Evolutionary conservation across 352 stramenopile genomes (phyloP), one percentile per base, ranked within the genome.

Genomic region (Pilasporangium apinafurcum): DNA sequence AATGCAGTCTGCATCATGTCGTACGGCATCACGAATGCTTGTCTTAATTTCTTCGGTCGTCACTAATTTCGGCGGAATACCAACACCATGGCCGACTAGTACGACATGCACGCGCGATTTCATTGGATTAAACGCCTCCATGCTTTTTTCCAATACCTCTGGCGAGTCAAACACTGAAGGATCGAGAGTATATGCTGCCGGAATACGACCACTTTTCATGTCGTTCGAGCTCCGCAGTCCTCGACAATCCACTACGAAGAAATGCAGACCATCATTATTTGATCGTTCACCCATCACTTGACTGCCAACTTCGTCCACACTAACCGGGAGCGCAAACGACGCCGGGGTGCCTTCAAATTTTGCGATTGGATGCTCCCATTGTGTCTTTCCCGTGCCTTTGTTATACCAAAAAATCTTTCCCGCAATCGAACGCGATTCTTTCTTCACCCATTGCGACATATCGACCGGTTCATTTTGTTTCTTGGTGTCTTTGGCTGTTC

Each of bases 371-470:
- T 92, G 79, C 36, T 92, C 79, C 76, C 76, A 92, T 50, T 92
- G 79, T 0, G 77, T 86, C 25, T 82, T 83, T 1, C 77, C 77
- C 0, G 70, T 84, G n/a, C 74, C 59, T 9, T 59, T 80, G 39
- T 89, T 69, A 29, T 89, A 86, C 77, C 77, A 89, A 30, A 89
- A 89, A 28, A 83, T 65, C 34, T 89, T 89, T 7, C 77, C 77
- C 1, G 73, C 69, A 20, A 84, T 76, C 25, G 73, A 86, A 13
- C 64, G 63, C 27, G 77, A 89, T 34, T 89, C 73, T 28, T 82
- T 83, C 56, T 77, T 80, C 27, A 84, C 68, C 77, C 77, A 89
- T 43, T 89, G 61, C 10, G 70, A 83, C 77, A 89, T 89, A 64
- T 89, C 77, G 18, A 89, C 73, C 8, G 59, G 61, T 37, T 59